Percentiles rank a stretch among this genome's conserved stretches.
These are phyloP conservation scores for Fusarium palustre DNA, from an alignment of 2,329 filamentous ascomycete species.

Conservation along the genomic window DNA sequence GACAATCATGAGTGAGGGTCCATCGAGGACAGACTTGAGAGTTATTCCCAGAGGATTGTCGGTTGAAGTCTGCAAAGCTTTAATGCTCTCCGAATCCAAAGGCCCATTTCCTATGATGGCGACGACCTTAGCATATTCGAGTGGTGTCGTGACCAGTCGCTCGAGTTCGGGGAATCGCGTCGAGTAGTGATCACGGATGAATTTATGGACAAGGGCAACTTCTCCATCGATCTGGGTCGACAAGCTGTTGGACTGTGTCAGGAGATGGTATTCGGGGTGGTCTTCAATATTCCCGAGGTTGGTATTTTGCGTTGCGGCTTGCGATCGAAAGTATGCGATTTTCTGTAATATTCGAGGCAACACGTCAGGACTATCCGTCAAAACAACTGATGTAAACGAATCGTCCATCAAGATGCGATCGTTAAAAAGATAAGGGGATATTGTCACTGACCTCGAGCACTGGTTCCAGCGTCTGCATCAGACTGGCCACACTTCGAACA, in stretches of 20 bases:
- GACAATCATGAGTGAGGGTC: slow-evolving; percentile 93
- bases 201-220: slow-evolving; percentile 93
- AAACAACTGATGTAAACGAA: slow-evolving; percentile 71
- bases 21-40: slow-evolving; percentile 84
- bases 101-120: slow-evolving; percentile 93
- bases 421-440: slow-evolving; percentile 38
- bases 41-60: slow-evolving; percentile 82
- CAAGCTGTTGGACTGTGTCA: slow-evolving; percentile 88
- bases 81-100: slow-evolving; percentile 83
- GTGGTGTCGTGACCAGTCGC: slow-evolving; percentile 85
- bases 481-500: slow-evolving; percentile 79
- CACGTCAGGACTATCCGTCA: slow-evolving; percentile 75
- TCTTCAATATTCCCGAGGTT: slow-evolving; percentile 88
- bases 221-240: slow-evolving; percentile 95
- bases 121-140: slow-evolving; percentile 96
- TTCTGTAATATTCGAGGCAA: slow-evolving; percentile 70
- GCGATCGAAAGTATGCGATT: slow-evolving; percentile 80
- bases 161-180: slow-evolving; percentile 94
- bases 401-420: slow-evolving; percentile 44
- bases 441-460: slow-evolving; percentile 79
- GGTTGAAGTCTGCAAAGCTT: slow-evolving; percentile 77
- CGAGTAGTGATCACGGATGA: slow-evolving; percentile 95
- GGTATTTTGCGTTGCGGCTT: slow-evolving; percentile 72
- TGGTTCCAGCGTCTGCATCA: slow-evolving; percentile 85
- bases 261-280: slow-evolving; percentile 88